phyloP scores from a whole-genome alignment of 371 early-diverging fungal species.

The Cladochytrium tenue region DNA sequence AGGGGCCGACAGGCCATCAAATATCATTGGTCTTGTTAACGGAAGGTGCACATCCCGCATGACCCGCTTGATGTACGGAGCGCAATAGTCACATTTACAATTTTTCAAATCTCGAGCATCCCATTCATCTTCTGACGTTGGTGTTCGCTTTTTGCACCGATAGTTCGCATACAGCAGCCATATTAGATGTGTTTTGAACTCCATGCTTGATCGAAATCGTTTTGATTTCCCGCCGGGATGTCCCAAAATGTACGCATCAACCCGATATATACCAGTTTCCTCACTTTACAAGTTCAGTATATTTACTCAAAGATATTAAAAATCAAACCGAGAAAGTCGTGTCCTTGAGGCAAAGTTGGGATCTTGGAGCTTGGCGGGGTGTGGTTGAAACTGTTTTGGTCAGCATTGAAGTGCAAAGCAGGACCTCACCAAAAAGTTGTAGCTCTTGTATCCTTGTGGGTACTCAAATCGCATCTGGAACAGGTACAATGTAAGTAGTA shows the following conservation, averaged over 20 bases:
- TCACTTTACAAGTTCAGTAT: no score
- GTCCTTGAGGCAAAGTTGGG: background rate
- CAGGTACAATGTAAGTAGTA: background rate
- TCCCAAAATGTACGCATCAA: conserved; percentile 23
- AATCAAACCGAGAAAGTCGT: background rate
- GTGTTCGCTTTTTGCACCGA: conserved; percentile 5
- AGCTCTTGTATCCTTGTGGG: background rate
- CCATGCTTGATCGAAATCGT: conserved; percentile 21
- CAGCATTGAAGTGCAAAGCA: background rate
- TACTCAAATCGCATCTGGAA: background rate
- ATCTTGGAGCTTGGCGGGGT: background rate
- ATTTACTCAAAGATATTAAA: background rate
- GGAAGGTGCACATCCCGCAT: conserved; percentile 9
- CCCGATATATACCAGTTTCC: conserved; percentile 5
- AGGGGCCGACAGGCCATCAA: background rate
- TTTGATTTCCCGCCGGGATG: conserved; percentile 12
- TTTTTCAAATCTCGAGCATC: conserved; percentile 13
- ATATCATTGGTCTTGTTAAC: conserved; percentile 17
- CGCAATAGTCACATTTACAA: conserved; percentile 23
- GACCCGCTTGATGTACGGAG: conserved; percentile 2
- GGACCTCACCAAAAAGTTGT: background rate
- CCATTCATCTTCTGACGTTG: conserved; percentile 14
- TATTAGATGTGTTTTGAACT: conserved; percentile 23
- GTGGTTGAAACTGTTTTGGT: background rate
- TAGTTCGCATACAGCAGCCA: conserved; percentile 16